Evolutionary conservation across 2,329 filamentous ascomycete genomes (phyloP), one percentile per base, ranked within the genome.

Genomic region (Sclerotinia subarctica): DNA sequence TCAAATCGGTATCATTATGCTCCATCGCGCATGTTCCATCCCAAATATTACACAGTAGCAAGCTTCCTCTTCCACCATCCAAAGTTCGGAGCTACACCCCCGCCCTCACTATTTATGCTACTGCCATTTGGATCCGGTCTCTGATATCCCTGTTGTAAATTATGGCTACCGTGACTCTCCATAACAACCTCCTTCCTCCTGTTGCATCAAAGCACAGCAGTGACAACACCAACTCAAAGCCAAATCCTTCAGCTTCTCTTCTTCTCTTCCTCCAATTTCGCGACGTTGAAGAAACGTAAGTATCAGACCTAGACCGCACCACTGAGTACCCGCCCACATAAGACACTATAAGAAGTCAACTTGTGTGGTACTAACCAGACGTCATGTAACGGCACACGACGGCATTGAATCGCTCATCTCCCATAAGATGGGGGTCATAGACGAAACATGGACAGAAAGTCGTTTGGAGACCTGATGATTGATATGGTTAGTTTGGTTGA

Each of bases 211-310:
- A 3, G 71, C 60, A 64, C 75, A 76, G 67, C 74, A 76, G n/a
- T 64, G 64, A 66, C 75, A 76, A 70, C 77, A 81, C 51, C 74
- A 76, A 35, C 78, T 77, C 42, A 76, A 74, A n/a, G 80, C 74
- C 66, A 79, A 80, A 42, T 76, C 77, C 1, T 76, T 70, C 5
- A 79, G 73, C 1, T 78, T 72, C 54, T 77, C 79, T 8, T 67
- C 56, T 11, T 78, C 80, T 13, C 75, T 38, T 13, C 78, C 80
- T 15, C 75, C 73, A 71, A 76, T 69, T 15, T 72, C 68, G 13
- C 46, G 35, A 44, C 74, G 74, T 56, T 73, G 71, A 64, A 74
- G 49, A 47, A 73, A 70, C 11, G 68, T 66, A 52, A 75, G 69
- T 47, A 74, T 38, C 32, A 59, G 69, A 17, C 68, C 65, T 29